Base-by-base conservation (phyloP, 306 rosid species). In the Ceratonia siliqua region DNA sequence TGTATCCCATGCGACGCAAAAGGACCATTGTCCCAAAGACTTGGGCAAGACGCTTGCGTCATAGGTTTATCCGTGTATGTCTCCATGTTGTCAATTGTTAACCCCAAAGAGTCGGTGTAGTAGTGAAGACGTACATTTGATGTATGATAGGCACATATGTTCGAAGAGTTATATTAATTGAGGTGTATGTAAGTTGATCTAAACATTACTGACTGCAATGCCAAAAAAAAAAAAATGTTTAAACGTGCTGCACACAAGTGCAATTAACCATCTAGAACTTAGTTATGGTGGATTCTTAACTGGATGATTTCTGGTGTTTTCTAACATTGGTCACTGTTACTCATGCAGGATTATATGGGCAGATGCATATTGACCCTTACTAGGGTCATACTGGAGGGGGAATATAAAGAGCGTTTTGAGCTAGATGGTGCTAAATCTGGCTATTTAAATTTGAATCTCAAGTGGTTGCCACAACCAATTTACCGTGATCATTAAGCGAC, bases 351-450 rank as follows among this genome's bases (percentile, higher is more conserved):
- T 61, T 92, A 92, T 75, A 86, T 94, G 92, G 99, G 99, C 48
- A 87, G 97, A 76, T 88, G 92, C 81, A 94, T 94, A 84, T 43
- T 94, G 84, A 92, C 97, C 11, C 96, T 94, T 54, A 92, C 99
- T 7, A 86, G 85, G 86, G 99, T 92, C 42, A 85, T 92, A 46
- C 9, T 94, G 78, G 97, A 94, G 61, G 99, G 96, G 59, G 99
- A 90, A 84, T 89, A 83, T 78, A 87, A 86, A 66, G 97, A 94
- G 14, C 78, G 87, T 18, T 90, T 86, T 78, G 81, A 80, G 77
- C 88, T 94, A 33, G 99, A 92, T 5, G 93, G 88, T 70, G 93
- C 96, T 4, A 94, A 90, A 78, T 88, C 99, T 32, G 99, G 99
- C 63, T 80, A 69, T 79, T 73, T 94, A 83, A 92, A 88, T 64